Evolutionary conservation across 768 basidiomycete species (phyloP), one percentile per base, ranked within the genome.

Genomic region (Austroboletus eburneus): DNA sequence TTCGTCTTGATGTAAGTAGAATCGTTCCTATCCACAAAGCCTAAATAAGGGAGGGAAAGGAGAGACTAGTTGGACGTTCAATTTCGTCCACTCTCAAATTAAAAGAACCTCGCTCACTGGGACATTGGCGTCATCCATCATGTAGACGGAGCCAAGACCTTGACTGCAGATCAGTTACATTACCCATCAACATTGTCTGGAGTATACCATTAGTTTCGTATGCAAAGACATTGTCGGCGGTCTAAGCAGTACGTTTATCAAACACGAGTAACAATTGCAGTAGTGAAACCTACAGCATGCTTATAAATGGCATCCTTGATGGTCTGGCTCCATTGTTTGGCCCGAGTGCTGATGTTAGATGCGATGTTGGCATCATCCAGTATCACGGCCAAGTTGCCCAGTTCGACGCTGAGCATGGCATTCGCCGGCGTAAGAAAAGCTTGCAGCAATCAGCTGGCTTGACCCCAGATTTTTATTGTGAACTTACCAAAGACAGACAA

Each of bases 101-200:
- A 34, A 4, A 20, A 18, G 30, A 29, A 3, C 20, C 8, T 29
- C 14, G 62, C 81, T 56, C 62, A 87, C 85, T 5, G 87, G 87
- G 35, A 90, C 87, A 53, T 90, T 90, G 6, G 87, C 87, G 54
- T 90, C 87, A 54, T 89, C 87, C 87, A 89, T 89, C 17, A 87
- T 77, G 62, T 87, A 87, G 46, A 79, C 70, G 9, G 80, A 76
- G 27, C 87, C 84, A 41, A 84, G 74, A 8, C 85, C 81, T 82
- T 49, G 13, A 23, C 25, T 17, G 43, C 13, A 13, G 27, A 16
- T 45, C 39, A 42, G 38, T 37, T 17, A 38, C 16, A 22, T 21
- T 22, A 35, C 12, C 9, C 23, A 36, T 16, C 23, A 8, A 22
- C 5, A 38, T 27, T 12, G 34, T 17, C 34, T 32, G 14, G 16